Base-by-base conservation (phyloP, 2,329 filamentous ascomycete genomes). In the Aspergillus sp. region DNA sequence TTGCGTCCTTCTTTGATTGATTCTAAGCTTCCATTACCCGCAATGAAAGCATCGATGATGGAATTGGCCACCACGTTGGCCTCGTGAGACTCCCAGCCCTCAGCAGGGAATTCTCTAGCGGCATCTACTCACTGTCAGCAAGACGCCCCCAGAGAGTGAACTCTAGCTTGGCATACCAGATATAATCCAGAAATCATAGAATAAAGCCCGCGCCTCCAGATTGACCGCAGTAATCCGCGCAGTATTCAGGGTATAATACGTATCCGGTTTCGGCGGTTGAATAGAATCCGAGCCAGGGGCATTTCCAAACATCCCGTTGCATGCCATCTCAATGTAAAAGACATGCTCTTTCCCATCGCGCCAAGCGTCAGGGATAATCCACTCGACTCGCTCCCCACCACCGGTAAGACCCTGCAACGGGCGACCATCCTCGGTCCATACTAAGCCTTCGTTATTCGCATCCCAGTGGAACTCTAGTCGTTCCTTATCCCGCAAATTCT, bases 231-330 rank as follows among this genome's bases (percentile, higher is more conserved):
- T 90, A 61, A 99, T 96, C 60, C 93, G 88, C 14, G 93, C 93
- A 62, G 86, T 88, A 61, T 80, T 77, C 55, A 99, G 82, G 57
- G 82, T 83, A 73, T 89, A 99, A 71, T 89, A 90, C 67, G 84
- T 89, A 79, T 97, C 86, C n/a, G 90, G 90, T 59, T 89, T 82
- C 0, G 95, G 95, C 14, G 95, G 92, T 72, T 96, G 90, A 65
- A 97, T 98, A 33, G 83, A 86, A 73, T 96, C 91, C 24, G 91
- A 91, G 19, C 89, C 89, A 0, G 89, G 83, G 0, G 92, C 89
- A 73, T 96, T 96, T 66, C 95, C 95, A 77, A 98, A 98, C 93
- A 98, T 98, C 74, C 89, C 88, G 74, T 99, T 99, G 78, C 95
- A 98, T 19, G 95, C 95, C 90, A 98, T 96, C 78, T 99, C 95